These are phyloP conservation scores for Polygonum aviculare DNA, from an alignment of 148 eudicot species.

Conservation along the genomic window DNA sequence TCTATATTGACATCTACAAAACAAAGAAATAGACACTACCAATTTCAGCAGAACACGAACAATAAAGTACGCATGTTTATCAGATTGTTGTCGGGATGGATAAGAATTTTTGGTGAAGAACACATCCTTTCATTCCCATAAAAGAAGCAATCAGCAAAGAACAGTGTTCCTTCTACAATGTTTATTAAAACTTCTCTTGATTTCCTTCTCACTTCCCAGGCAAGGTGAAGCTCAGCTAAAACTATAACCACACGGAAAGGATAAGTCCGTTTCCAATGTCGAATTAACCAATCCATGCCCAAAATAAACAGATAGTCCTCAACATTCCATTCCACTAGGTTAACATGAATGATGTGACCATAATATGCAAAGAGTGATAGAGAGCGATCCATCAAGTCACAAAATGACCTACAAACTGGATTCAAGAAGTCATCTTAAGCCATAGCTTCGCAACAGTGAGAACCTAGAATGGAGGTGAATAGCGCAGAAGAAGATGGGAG, in stretches of 20 bases:
- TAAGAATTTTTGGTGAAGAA: neutral
- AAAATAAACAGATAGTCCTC: neutral
- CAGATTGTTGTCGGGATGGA: neutral
- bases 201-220: neutral
- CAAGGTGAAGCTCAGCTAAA: neutral
- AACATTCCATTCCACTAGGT: neutral
- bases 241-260: neutral
- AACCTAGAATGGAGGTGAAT: neutral
- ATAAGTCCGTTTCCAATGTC: neutral
- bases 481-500: neutral
- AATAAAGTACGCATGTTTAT: neutral
- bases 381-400: neutral
- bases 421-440: neutral
- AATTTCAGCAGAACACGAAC: neutral
- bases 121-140: neutral
- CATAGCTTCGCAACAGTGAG: neutral
- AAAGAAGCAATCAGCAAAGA: neutral
- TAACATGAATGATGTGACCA: neutral
- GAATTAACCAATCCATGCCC: neutral
- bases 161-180: neutral
- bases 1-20: slow-evolving; percentile 81
- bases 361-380: neutral
- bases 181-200: neutral
- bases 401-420: neutral
- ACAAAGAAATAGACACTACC: neutral